Conservation (phyloP, 2,329 filamentous ascomycete genomes). For the Xylariomycetidae sp. region DNA sequence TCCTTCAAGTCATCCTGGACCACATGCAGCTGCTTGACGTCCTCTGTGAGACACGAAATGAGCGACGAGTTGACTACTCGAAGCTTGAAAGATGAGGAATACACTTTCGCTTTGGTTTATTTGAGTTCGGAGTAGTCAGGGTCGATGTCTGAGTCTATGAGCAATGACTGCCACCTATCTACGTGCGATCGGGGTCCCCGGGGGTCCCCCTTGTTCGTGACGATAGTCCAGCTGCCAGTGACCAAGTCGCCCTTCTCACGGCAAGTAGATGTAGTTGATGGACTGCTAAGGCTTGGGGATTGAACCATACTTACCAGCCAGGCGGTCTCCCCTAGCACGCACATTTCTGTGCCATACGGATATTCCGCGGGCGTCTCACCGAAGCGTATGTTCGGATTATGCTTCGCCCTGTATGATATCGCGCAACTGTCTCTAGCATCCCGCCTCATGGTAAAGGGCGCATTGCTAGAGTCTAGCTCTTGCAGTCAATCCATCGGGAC, state of each 20-base stretch:
- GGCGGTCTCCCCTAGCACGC: slow-evolving; percentile 37
- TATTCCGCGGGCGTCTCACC: slow-evolving; percentile 32
- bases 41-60: slow-evolving; percentile 22
- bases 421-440: slow-evolving; percentile 40
- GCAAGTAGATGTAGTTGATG: slow-evolving; percentile 2
- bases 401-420: slow-evolving; percentile 32
- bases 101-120: slow-evolving; percentile 30
- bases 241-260: slow-evolving; percentile 34
- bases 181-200: slow-evolving; percentile 29
- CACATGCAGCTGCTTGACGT: slow-evolving; percentile 33
- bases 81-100: background rate
- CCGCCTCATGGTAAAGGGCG: slow-evolving; percentile 37
- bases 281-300: background rate
- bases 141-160: slow-evolving; percentile 37
- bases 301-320: slow-evolving; percentile 36
- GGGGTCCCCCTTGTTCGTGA: slow-evolving; percentile 30
- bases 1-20: slow-evolving; percentile 37
- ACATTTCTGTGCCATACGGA: slow-evolving; percentile 29
- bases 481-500: slow-evolving; percentile 48
- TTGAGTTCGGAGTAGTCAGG: slow-evolving; percentile 30
- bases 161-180: slow-evolving; percentile 33
- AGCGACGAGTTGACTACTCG: background rate
- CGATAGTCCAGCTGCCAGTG: slow-evolving; percentile 29
- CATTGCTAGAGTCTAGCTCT: slow-evolving; percentile 34
- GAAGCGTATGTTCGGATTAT: slow-evolving; percentile 31